A percentile compares a stretch with the other conserved stretches of the same genome.
Conservation (phyloP, 768 basidiomycete species). For the Coprinopsis cinerea region DNA sequence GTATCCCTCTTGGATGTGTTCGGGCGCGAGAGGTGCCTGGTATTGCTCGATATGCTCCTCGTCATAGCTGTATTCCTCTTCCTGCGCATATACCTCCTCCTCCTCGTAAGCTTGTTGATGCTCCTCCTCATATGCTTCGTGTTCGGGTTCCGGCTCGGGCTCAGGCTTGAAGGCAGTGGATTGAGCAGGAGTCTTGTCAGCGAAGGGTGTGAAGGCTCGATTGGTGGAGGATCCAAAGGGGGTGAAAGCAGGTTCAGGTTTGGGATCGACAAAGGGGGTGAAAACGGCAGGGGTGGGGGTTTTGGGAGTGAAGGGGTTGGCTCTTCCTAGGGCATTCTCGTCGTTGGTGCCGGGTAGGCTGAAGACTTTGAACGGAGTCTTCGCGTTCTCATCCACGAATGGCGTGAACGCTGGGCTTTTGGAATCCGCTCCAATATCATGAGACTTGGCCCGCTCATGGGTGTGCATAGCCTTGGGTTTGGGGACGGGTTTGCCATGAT, state of each 20-base stretch:
- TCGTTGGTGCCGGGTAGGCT: constrained; percentile 56
- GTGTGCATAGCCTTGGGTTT: constrained; percentile 26
- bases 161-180: constrained; percentile 6
- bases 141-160: constrained; percentile 23
- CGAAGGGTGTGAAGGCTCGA: constrained; percentile 19
- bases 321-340: constrained; percentile 25
- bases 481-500: constrained; percentile 35
- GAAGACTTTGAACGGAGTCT: constrained; percentile 62
- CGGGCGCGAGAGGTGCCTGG: constrained; percentile 23
- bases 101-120: constrained; percentile 23
- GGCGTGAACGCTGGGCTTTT: constrained; percentile 27
- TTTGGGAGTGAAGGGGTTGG: constrained; percentile 41
- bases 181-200: constrained; percentile 17
- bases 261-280: constrained; percentile 35
- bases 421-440: constrained; percentile 19
- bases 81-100: constrained; percentile 11
- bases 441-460: constrained; percentile 40
- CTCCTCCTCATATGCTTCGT: constrained; percentile 27
- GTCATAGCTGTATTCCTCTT: constrained; percentile 16
- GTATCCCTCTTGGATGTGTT: constrained; percentile 22
- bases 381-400: constrained; percentile 37
- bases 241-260: constrained; percentile 20
- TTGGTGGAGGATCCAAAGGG: constrained; percentile 17
- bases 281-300: constrained; percentile 30
- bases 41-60: constrained; percentile 29